A percentile compares a stretch with the other conserved stretches of the same genome.
Evolutionary conservation across 1,139 yeast species (phyloP).

Genomic region (Suhomyces bokatorum): DNA sequence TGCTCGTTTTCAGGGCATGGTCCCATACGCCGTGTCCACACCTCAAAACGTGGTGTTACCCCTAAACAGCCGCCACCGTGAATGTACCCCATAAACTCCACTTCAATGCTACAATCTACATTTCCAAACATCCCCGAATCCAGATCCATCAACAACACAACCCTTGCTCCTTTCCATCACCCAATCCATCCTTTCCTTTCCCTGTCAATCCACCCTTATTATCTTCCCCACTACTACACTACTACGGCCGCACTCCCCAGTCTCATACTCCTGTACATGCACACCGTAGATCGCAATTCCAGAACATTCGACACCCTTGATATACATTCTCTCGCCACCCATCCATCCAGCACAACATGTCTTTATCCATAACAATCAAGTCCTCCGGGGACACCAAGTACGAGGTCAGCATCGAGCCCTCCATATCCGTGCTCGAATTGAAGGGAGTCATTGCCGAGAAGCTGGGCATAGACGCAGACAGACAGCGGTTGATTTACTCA

Average conservation of each 20-base stretch:
- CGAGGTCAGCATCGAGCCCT: conserved; percentile 56
- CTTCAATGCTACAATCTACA: no score
- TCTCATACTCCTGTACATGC: conserved; percentile 1
- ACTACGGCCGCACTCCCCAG: background rate
- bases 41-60: no score
- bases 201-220: no score
- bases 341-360: background rate
- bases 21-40: no score
- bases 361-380: conserved; percentile 37
- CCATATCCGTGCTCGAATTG: conserved; percentile 63
- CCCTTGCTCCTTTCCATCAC: no score
- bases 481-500: conserved; percentile 87
- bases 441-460: conserved; percentile 62
- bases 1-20: no score
- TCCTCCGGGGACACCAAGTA: conserved; percentile 80
- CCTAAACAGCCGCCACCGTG: no score
- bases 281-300: conserved; percentile 3
- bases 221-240: background rate
- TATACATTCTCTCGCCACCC: conserved; percentile 3
- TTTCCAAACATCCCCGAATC: no score
- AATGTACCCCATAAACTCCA: no score
- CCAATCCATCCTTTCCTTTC: no score
- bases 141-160: no score
- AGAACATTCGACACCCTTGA: conserved; percentile 5
- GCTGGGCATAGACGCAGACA: conserved; percentile 66